Base-by-base conservation (phyloP, 1,139 yeast species). In the Pichia sp. region DNA sequence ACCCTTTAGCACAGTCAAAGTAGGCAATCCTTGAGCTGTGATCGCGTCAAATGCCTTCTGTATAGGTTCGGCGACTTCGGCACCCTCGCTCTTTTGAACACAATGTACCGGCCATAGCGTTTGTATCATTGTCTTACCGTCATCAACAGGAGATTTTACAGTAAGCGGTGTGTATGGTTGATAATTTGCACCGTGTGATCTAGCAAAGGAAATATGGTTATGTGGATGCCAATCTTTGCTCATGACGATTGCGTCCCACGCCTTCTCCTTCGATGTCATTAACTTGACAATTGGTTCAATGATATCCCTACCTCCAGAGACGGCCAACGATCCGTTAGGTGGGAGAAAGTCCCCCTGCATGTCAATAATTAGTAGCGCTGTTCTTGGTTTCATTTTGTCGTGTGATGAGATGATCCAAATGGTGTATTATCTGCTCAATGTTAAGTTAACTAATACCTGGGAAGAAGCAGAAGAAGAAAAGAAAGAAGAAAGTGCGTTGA, bases 41-140 rank as follows among this genome's bases (percentile, higher is more conserved):
- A 59, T 33, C 8, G 48, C 29, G n/a, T 51, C 51, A 38, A 56
- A 58, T 1, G 40, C 52, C 3, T 50, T 47, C 22, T 49, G 42
- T 32, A 77, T 65, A 39, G 63, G 71, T 0, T 60, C 53, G 2
- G 85, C 85, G 34, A 86, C 64, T 33, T 69, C 65, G 0, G 91
- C 69, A 0, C 97, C 97, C 9, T 49, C 36, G 0, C 85, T 66
- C 36, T 67, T 65, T 50, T 85, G 91, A 4, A 88, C 72, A 55
- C 96, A 88, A 55, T 88, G 97, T 40, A 72, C 91, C 0, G 97
- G 96, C 97, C 97, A 88, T 3, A 86, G 67, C 1, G 66, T 64
- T 42, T 79, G 78, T 21, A 55, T 40, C 16, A 64, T 63, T 0
- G 59, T 51, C 5, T 44, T 42, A 30, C 61, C 62, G 1, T 49